Evolutionary conservation across 352 stramenopile genomes (phyloP), one percentile per base, ranked within the genome.

Genomic region (Pythium plurisporium): DNA sequence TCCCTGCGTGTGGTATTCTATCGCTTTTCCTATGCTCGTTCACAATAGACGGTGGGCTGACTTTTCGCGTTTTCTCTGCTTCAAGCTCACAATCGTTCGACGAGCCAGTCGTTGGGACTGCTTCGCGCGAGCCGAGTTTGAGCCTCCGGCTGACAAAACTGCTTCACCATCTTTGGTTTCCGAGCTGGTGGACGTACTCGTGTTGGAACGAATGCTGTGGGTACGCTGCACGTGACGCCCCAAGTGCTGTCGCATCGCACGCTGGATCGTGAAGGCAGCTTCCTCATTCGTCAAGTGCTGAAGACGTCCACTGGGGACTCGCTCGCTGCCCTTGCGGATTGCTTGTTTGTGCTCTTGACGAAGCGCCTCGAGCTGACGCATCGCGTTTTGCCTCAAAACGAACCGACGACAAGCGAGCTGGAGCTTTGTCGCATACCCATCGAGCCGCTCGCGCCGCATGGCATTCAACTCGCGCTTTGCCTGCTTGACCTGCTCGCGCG

Each of bases 191-290:
- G 72, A 65, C 2, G 25, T 64, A 31, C 57, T 53, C 20, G 62
- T 55, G 12, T 45, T 74, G 9, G 64, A 76, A 7, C 69, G 63
- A 14, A 49, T 64, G 10, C 73, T 82, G 41, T 58, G 41, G 30
- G 72, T 67, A 1, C 64, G 70, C n/a, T 78, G 56, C 4, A 81
- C 44, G 42, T 69, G 70, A 3, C 75, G 61, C 23, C 56, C 57
- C 14, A 82, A 44, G 23, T 79, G 62, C 0, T 56, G 65, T 23
- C 79, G 65, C 23, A 70, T 58, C 6, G 72, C 40, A n/a, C 73
- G 69, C 55, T 89, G 79, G 45, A 87, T 82, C 15, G 73, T 55
- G 8, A 50, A 60, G 1, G 63, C 76, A 10, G 79, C 79, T 10
- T 67, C 51, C 1, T 72, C 60, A 5, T 70, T 55, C 4, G 38